Evolutionary conservation across 768 basidiomycete genomes (phyloP).

Genomic region (Lactifluus pinguis): DNA sequence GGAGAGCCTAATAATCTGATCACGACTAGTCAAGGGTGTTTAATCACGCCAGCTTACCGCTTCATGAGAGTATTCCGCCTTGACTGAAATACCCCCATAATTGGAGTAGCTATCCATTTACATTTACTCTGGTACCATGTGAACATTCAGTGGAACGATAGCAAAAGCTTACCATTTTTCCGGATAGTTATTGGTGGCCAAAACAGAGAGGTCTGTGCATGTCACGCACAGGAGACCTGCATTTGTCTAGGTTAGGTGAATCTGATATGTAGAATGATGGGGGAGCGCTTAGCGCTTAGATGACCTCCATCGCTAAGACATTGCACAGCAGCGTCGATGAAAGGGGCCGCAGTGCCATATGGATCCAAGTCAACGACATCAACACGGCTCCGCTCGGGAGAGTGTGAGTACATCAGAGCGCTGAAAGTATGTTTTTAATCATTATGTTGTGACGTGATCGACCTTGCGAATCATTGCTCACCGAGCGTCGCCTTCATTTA

Average conservation of each 20-base stretch:
- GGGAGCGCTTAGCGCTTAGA: constrained; percentile 7
- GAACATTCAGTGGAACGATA: not conserved
- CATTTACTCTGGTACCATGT: not conserved
- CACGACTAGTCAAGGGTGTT: not conserved
- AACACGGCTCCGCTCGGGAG: constrained; percentile 61
- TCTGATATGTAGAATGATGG: not conserved
- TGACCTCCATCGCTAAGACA: constrained; percentile 79
- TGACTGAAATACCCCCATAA: constrained; percentile 85
- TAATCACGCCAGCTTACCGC: constrained; percentile 41
- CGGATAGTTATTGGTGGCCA: constrained; percentile 89
- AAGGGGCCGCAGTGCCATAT: constrained; percentile 94
- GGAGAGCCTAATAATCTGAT: constrained; percentile 55
- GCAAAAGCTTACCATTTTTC: constrained; percentile 74
- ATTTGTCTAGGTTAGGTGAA: not conserved
- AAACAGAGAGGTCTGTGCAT: constrained; percentile 90
- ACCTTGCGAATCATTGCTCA: constrained; percentile 27
- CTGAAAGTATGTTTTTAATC: constrained; percentile 30
- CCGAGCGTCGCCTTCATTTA: constrained; percentile 96
- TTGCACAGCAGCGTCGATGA: constrained; percentile 92
- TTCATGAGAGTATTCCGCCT: constrained; percentile 95
- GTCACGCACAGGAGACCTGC: constrained; percentile 88
- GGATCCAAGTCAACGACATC: constrained; percentile 98
- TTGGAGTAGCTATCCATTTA: constrained; percentile 65
- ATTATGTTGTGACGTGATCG: no score
- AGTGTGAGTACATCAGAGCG: constrained; percentile 83